Evolutionary conservation across 495 filamentous ascomycete species (phyloP).

Genomic region (Neurospora tetraspora): DNA sequence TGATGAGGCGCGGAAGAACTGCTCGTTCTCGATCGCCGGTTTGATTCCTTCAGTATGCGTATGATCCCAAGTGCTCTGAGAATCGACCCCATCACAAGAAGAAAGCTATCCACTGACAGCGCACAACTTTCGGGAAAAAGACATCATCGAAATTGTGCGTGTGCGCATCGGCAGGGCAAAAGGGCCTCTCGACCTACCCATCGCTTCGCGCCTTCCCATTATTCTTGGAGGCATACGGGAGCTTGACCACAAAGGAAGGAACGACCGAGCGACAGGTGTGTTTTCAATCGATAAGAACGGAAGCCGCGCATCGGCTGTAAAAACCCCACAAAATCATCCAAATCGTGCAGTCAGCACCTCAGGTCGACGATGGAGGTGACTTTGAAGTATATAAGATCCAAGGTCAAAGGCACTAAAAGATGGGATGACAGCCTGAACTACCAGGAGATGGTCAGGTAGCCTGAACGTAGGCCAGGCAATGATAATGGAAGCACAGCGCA

Average conservation of each 20-base stretch:
- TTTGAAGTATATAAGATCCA: no score
- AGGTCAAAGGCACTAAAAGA: no score
- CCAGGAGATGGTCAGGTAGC: not conserved
- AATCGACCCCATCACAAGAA: no score
- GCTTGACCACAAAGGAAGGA: not conserved
- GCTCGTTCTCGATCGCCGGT: not conserved
- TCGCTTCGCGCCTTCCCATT: not conserved
- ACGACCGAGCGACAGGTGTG: not conserved
- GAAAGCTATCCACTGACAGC: no score
- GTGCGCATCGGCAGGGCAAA: not conserved
- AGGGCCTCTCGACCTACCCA: not conserved
- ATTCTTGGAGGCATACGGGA: not conserved
- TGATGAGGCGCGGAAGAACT: not conserved
- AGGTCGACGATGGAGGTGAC: not conserved
- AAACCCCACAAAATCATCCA: not conserved
- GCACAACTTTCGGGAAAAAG: not conserved
- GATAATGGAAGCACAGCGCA: not conserved
- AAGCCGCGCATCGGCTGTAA: not conserved
- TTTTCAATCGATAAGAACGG: not conserved
- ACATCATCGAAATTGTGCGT: not conserved
- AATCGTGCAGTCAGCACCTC: not conserved
- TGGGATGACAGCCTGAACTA: not conserved
- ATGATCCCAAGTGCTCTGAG: no score
- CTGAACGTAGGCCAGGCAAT: not conserved
- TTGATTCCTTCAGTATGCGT: no score